Conservation (phyloP, 345 rosid species). For the Eutrema heterophyllum region DNA sequence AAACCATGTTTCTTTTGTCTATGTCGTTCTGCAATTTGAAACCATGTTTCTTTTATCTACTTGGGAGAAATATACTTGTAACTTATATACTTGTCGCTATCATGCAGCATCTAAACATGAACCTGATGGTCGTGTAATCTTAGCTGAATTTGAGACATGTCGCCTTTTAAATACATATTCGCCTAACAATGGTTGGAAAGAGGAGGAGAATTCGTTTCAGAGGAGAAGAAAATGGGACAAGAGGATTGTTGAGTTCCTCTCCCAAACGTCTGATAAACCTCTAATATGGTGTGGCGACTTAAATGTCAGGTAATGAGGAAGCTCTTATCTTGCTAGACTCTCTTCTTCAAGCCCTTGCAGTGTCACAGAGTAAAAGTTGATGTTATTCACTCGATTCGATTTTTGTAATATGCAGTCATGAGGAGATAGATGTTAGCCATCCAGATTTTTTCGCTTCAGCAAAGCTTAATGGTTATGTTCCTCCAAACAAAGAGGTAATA, state of each 20-base stretch:
- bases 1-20: not conserved
- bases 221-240: slow-evolving; percentile 98
- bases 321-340: not conserved
- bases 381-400: not conserved
- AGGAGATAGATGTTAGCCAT: slow-evolving; percentile 90
- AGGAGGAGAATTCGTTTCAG: slow-evolving; percentile 82
- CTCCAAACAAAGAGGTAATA: slow-evolving; percentile 81
- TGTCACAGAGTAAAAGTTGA: not conserved
- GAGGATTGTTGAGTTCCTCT: slow-evolving; percentile 68
- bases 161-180: slow-evolving; percentile 75
- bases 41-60: not conserved
- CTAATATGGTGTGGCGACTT: slow-evolving; percentile 97
- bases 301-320: slow-evolving; percentile 60
- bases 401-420: slow-evolving; percentile 59
- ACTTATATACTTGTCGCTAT: slow-evolving; percentile 1
- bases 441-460: slow-evolving; percentile 90
- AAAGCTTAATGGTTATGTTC: slow-evolving; percentile 83
- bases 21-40: not conserved
- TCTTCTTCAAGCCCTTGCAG: not conserved
- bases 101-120: slow-evolving; percentile 74
- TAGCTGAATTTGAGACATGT: slow-evolving; percentile 79
- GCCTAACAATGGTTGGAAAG: slow-evolving; percentile 99
- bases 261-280: slow-evolving; percentile 67
- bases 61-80: not conserved
- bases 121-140: slow-evolving; percentile 90